Evolutionary conservation across 352 stramenopile species (phyloP).

Genomic region (Pythium aristosporum): DNA sequence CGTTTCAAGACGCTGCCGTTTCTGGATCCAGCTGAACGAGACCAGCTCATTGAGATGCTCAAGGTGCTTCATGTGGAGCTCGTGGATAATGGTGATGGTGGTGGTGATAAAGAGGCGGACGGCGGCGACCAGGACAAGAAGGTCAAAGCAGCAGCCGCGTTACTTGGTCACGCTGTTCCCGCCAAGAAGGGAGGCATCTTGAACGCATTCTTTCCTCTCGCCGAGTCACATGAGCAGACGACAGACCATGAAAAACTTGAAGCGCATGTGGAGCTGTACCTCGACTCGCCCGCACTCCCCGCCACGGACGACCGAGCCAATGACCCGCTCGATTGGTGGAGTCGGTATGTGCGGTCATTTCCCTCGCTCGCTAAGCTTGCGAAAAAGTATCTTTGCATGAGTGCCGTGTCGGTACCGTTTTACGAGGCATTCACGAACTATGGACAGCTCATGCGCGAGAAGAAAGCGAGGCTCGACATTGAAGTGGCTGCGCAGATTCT

Average conservation of each 20-base stretch:
- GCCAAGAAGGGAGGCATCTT: slow-evolving; percentile 41
- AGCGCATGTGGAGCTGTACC: slow-evolving; percentile 63
- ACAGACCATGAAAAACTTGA: slow-evolving; percentile 65
- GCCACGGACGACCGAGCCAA: slow-evolving; percentile 70
- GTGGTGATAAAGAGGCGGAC: slow-evolving; percentile 29
- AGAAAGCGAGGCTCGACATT: slow-evolving; percentile 74
- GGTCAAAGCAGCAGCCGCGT: slow-evolving; percentile 25
- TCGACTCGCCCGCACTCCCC: slow-evolving; percentile 64
- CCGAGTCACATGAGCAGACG: slow-evolving; percentile 35
- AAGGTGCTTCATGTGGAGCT: slow-evolving; percentile 48
- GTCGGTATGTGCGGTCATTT: slow-evolving; percentile 67
- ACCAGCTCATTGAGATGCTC: slow-evolving; percentile 53
- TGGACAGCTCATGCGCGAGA: slow-evolving; percentile 73
- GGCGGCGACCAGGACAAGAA: slow-evolving; percentile 37
- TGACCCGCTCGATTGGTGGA: slow-evolving; percentile 84
- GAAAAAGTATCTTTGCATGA: slow-evolving; percentile 78
- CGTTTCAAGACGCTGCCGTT: slow-evolving; percentile 79
- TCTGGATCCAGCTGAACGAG: slow-evolving; percentile 47
- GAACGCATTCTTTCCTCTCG: slow-evolving; percentile 61
- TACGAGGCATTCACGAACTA: slow-evolving; percentile 81
- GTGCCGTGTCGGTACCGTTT: slow-evolving; percentile 69
- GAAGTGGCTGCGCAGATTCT: slow-evolving; percentile 76
- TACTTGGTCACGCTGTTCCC: slow-evolving; percentile 17
- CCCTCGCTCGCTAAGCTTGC: slow-evolving; percentile 65
- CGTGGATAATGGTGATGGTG: slow-evolving; percentile 31